phyloP scores from a whole-genome alignment of 176 grass and related monocot species.

The Eremochloa ophiuroides region DNA sequence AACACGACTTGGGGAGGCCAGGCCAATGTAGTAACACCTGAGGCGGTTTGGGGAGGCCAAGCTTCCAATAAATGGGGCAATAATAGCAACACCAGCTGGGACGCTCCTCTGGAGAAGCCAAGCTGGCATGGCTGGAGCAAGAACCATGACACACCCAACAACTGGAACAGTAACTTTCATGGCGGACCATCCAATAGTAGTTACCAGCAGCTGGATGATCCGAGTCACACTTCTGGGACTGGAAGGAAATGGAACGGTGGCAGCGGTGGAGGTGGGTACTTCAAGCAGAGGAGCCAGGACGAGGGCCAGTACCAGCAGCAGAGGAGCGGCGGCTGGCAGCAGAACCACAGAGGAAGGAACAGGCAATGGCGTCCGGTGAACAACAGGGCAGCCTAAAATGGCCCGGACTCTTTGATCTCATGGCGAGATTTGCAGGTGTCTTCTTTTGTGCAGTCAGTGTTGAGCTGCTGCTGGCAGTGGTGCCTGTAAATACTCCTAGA shows the following conservation, averaged over 20 bases:
- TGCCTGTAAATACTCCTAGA: neutral
- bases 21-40: neutral
- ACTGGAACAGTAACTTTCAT: constrained; percentile 1
- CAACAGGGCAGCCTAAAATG: neutral
- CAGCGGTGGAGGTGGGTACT: neutral
- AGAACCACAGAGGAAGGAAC: neutral
- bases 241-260: constrained; percentile 33
- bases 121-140: neutral
- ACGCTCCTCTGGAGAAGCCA: neutral
- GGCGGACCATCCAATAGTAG: neutral
- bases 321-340: neutral
- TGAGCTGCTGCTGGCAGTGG: neutral
- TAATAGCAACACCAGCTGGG: constrained; percentile 37
- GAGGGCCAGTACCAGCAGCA: neutral
- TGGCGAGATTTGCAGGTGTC: neutral
- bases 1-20: neutral
- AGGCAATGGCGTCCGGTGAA: neutral
- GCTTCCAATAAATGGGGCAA: constrained; percentile 23
- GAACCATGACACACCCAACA: constrained; percentile 1
- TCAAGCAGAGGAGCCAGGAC: constrained; percentile 20
- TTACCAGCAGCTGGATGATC: neutral
- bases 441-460: neutral
- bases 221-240: constrained; percentile 1
- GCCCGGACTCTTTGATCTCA: neutral
- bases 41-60: constrained; percentile 14